These are phyloP conservation scores for Microbotryum lychnidis-dioicae DNA, from an alignment of 1,284 basidiomycete genomes.

Conservation along the genomic window DNA sequence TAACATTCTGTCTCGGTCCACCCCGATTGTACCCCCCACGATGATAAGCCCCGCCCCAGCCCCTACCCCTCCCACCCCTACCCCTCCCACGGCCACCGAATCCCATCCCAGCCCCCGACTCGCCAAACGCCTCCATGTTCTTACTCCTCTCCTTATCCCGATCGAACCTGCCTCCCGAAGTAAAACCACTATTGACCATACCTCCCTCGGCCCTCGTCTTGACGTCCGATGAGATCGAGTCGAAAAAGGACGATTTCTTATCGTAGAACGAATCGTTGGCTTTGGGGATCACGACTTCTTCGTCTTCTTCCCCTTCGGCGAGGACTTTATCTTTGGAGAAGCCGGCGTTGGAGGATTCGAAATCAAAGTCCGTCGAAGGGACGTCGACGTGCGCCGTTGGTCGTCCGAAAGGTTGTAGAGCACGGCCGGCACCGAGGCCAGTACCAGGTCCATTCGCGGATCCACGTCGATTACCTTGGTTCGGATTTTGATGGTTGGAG, in stretches of 20 bases:
- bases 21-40: too few species aligned
- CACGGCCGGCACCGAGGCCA: background rate
- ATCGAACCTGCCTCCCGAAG: slow-evolving; percentile 23
- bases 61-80: slow-evolving; percentile 1
- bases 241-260: slow-evolving; percentile 35
- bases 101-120: slow-evolving; percentile 15
- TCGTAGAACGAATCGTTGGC: slow-evolving; percentile 29
- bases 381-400: slow-evolving; percentile 5
- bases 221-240: slow-evolving; percentile 35
- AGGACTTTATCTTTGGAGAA: slow-evolving; percentile 29
- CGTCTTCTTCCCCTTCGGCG: slow-evolving; percentile 19
- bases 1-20: too few species aligned
- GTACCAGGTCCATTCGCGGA: too few species aligned
- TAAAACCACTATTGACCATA: slow-evolving; percentile 18
- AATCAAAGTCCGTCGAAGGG: slow-evolving; percentile 35
- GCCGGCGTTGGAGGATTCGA: slow-evolving; percentile 33
- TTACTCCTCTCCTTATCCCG: slow-evolving; percentile 31
- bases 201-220: slow-evolving; percentile 24
- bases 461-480: background rate
- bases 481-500: background rate
- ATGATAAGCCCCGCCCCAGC: slow-evolving; percentile 1
- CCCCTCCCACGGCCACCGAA: slow-evolving; percentile 10
- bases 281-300: slow-evolving; percentile 22
- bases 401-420: slow-evolving; percentile 3
- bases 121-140: slow-evolving; percentile 36